These are phyloP conservation scores for Ceratocystis albifundus DNA, from an alignment of 2,329 filamentous ascomycete species.

Conservation along the genomic window DNA sequence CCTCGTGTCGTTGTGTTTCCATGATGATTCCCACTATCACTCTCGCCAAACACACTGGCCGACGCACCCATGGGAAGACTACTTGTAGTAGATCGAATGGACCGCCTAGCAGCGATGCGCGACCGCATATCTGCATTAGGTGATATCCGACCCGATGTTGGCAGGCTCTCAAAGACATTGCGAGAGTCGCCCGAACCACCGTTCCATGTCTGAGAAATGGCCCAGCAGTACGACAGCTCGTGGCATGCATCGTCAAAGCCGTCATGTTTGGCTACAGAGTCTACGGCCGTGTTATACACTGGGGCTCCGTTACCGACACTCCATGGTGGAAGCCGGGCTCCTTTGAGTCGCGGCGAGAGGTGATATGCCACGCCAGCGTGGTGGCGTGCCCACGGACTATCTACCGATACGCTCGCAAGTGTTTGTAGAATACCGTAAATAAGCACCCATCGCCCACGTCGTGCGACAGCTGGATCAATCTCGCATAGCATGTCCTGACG, in stretches of 20 bases:
- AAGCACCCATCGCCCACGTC: constrained; percentile 49
- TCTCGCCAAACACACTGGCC: constrained; percentile 12
- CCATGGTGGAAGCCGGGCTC: constrained; percentile 45
- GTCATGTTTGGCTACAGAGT: constrained; percentile 19
- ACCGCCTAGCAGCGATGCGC: constrained; percentile 12
- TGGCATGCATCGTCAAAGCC: constrained; percentile 34
- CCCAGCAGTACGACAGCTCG: constrained; percentile 44
- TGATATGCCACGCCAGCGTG: constrained; percentile 45
- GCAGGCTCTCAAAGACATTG: constrained; percentile 27
- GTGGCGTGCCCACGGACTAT: constrained; percentile 43
- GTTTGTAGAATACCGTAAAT: constrained; percentile 51
- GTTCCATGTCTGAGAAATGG: constrained; percentile 34
- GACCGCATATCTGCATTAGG: constrained; percentile 21
- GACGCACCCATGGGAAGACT: constrained; percentile 17
- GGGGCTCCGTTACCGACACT: constrained; percentile 27
- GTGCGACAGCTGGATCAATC: constrained; percentile 43
- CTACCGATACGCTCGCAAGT: constrained; percentile 47
- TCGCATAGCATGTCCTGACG: constrained; percentile 41
- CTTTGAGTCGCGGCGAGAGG: constrained; percentile 43
- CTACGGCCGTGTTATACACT: not conserved
- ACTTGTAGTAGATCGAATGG: constrained; percentile 25
- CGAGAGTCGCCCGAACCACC: constrained; percentile 21
- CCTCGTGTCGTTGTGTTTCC: not conserved
- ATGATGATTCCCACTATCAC: not conserved
- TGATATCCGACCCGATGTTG: constrained; percentile 26